Evolutionary conservation across 1,284 basidiomycete genomes (phyloP).

Genomic region (Leccinum angustisporum): DNA sequence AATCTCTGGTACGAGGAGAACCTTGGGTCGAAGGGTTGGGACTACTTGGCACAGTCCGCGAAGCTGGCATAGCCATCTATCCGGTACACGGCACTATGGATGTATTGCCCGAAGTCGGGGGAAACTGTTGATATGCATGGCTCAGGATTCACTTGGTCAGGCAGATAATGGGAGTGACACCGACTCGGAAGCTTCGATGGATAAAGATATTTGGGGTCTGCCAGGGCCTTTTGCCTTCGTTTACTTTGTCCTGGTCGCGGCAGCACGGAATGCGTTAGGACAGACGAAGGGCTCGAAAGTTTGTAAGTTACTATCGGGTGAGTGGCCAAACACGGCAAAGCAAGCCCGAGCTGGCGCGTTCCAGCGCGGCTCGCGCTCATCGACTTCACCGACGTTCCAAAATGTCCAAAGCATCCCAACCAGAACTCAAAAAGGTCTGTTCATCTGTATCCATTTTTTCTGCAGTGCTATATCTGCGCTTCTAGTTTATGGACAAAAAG

Average conservation of each 20-base stretch:
- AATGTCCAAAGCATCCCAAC: slow-evolving; percentile 92
- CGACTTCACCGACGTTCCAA: slow-evolving; percentile 5
- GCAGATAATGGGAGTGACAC: slow-evolving; percentile 10
- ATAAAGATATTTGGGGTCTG: slow-evolving; percentile 21
- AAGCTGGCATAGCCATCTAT: slow-evolving; percentile 34
- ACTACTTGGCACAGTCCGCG: slow-evolving; percentile 30
- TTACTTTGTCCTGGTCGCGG: not conserved
- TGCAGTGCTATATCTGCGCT: slow-evolving; percentile 9
- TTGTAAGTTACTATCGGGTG: not conserved
- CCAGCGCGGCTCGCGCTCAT: slow-evolving; percentile 21
- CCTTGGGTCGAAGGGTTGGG: slow-evolving; percentile 26
- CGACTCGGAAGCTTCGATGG: slow-evolving; percentile 33
- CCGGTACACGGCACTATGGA: slow-evolving; percentile 1
- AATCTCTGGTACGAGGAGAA: slow-evolving; percentile 39
- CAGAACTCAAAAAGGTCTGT: slow-evolving; percentile 88
- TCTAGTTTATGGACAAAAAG: slow-evolving; percentile 98
- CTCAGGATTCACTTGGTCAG: slow-evolving; percentile 14
- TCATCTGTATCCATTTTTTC: not conserved
- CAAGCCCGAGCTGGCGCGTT: slow-evolving; percentile 14
- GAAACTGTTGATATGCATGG: slow-evolving; percentile 7
- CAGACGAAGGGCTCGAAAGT: not conserved
- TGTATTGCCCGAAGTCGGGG: slow-evolving; percentile 4
- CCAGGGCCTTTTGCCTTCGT: not conserved
- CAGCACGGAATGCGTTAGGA: not conserved
- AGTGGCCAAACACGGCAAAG: slow-evolving; percentile 36